Percentiles rank a stretch among this genome's conserved stretches.
phyloP scores from a whole-genome alignment of 2,329 filamentous ascomycete genomes.

The Colletotrichum sp. region DNA sequence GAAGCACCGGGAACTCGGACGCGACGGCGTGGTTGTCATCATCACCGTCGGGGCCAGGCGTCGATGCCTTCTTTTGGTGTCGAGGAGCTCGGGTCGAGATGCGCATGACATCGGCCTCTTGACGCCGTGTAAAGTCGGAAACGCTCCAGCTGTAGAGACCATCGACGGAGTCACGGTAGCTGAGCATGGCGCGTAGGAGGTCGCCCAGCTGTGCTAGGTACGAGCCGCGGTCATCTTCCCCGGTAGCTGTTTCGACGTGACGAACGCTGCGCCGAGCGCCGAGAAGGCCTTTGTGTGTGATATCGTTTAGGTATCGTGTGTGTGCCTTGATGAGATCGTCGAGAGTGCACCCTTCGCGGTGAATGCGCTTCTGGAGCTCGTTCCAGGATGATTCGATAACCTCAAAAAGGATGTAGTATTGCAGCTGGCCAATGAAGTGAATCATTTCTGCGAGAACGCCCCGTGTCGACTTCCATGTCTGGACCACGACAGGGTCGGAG shows the following conservation, averaged over 20 bases:
- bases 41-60: constrained; percentile 23
- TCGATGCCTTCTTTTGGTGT: constrained; percentile 18
- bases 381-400: constrained; percentile 98
- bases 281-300: constrained; percentile 94
- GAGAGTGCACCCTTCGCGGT: constrained; percentile 85
- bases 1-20: constrained; percentile 74
- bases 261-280: constrained; percentile 67
- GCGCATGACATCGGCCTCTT: constrained; percentile 78
- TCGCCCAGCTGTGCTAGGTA: constrained; percentile 94
- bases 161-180: constrained; percentile 92
- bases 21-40: constrained; percentile 44
- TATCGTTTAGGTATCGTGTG: constrained; percentile 86
- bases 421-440: constrained; percentile 94
- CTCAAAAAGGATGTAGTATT: constrained; percentile 98
- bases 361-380: constrained; percentile 82
- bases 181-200: constrained; percentile 90
- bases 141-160: constrained; percentile 94
- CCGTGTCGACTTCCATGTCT: constrained; percentile 89
- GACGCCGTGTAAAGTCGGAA: constrained; percentile 89
- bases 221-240: constrained; percentile 71
- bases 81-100: constrained; percentile 58
- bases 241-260: constrained; percentile 41
- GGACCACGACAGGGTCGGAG: constrained; percentile 69
- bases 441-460: constrained; percentile 97
- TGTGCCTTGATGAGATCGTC: constrained; percentile 96